A percentile compares a stretch with the other conserved stretches of the same genome.
phyloP scores from a whole-genome alignment of 2,329 filamentous ascomycete species.

The Apiospora koreana region DNA sequence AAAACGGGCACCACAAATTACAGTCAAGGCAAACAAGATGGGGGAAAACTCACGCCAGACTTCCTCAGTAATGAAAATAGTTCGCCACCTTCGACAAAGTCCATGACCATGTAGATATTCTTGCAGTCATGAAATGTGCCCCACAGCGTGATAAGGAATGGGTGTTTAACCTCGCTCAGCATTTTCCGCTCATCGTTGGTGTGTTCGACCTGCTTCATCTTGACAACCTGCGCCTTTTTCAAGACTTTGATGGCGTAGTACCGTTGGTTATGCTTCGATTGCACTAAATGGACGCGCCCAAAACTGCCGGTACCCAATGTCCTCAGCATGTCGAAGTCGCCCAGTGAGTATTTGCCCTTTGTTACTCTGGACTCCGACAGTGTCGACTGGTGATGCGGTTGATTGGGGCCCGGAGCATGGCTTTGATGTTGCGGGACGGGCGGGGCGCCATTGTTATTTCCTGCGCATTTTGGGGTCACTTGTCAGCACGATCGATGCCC shows the following conservation, averaged over 20 bases:
- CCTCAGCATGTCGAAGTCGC: slow-evolving; percentile 85
- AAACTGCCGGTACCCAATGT: slow-evolving; percentile 97
- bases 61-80: slow-evolving; percentile 94
- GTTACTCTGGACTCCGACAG: slow-evolving; percentile 63
- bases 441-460: slow-evolving; percentile 42
- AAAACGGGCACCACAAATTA: background rate
- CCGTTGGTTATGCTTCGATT: slow-evolving; percentile 96
- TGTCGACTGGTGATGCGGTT: slow-evolving; percentile 30
- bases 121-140: slow-evolving; percentile 95
- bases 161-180: slow-evolving; percentile 95
- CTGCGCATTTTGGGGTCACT: slow-evolving; percentile 18
- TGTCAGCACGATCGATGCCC: slow-evolving; percentile 17
- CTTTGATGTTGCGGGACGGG: slow-evolving; percentile 25
- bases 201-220: slow-evolving; percentile 99
- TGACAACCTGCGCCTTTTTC: slow-evolving; percentile 97
- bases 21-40: background rate
- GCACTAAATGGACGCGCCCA: slow-evolving; percentile 92
- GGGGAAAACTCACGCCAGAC: slow-evolving; percentile 67
- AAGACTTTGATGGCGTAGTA: slow-evolving; percentile 99
- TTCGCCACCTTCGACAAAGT: slow-evolving; percentile 98
- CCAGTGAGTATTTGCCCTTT: slow-evolving; percentile 95
- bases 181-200: slow-evolving; percentile 97
- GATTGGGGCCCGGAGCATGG: slow-evolving; percentile 27
- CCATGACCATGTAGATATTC: slow-evolving; percentile 99
- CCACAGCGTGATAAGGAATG: slow-evolving; percentile 97